Evolutionary conservation across 2,329 filamentous ascomycete species (phyloP).

Genomic region (Cladosporium sp.): DNA sequence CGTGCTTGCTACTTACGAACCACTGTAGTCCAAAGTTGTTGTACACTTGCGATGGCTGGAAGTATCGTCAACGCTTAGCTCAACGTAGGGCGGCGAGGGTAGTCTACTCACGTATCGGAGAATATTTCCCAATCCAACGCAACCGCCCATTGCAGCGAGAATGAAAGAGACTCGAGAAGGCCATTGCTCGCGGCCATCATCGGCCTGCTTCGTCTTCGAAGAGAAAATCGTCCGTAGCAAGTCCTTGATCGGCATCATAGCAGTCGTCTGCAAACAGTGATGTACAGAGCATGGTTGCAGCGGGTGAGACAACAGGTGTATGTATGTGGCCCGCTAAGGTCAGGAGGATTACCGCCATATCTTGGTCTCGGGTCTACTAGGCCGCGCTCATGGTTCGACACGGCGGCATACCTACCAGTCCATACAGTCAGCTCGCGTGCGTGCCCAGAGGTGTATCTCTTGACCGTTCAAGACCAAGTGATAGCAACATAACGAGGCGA

Average conservation of each 20-base stretch:
- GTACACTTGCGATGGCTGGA: constrained; percentile 55
- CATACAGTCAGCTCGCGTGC: neutral
- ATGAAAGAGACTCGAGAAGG: constrained; percentile 53
- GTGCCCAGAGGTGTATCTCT: neutral
- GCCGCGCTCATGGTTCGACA: neutral
- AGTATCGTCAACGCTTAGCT: neutral
- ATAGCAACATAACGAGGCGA: constrained; percentile 1
- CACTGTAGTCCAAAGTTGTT: constrained; percentile 59
- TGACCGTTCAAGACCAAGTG: neutral
- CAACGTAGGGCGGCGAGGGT: neutral
- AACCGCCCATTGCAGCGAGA: constrained; percentile 56
- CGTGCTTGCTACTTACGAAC: constrained; percentile 41
- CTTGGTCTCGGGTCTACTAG: neutral
- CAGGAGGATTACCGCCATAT: neutral
- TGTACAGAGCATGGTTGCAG: neutral
- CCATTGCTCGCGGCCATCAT: constrained; percentile 51
- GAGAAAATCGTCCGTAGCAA: constrained; percentile 12
- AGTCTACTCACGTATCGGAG: constrained; percentile 5
- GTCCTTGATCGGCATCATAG: constrained; percentile 9
- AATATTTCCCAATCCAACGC: constrained; percentile 53
- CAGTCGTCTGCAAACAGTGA: neutral
- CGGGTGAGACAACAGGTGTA: neutral
- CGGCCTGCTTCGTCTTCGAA: constrained; percentile 22
- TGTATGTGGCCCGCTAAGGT: no score
- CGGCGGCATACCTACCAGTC: neutral